Evolutionary conservation across 768 basidiomycete genomes (phyloP).

Genomic region (Lactarius akahatsu): DNA sequence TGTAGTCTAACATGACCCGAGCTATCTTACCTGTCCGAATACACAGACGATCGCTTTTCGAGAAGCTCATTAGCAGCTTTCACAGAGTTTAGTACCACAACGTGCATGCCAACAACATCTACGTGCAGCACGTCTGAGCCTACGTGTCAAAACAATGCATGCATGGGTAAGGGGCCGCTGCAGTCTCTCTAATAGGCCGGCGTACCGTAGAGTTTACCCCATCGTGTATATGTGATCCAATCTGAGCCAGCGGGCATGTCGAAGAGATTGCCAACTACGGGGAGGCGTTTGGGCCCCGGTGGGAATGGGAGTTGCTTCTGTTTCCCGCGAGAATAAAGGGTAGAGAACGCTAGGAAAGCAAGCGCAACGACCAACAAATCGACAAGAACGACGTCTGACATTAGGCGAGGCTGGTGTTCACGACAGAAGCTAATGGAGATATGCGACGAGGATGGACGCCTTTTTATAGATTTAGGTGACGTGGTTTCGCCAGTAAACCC

Average conservation of each 20-base stretch:
- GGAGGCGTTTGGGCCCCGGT: slow-evolving; percentile 29
- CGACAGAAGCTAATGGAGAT: not conserved
- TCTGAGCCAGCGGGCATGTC: slow-evolving; percentile 26
- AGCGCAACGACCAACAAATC: slow-evolving; percentile 3
- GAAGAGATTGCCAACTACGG: slow-evolving; percentile 29
- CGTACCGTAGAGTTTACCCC: slow-evolving; percentile 28
- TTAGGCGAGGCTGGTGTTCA: not conserved
- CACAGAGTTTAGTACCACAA: slow-evolving; percentile 31
- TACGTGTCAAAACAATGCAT: not conserved
- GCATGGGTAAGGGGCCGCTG: not conserved
- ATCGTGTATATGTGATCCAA: slow-evolving; percentile 27
- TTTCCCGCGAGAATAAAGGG: slow-evolving; percentile 10
- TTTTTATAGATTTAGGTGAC: slow-evolving; percentile 9
- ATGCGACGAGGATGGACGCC: not conserved
- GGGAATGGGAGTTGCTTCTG: not conserved
- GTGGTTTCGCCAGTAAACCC: not conserved
- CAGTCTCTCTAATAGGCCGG: not conserved
- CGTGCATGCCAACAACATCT: slow-evolving; percentile 27
- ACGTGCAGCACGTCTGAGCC: slow-evolving; percentile 30
- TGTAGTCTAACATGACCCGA: not conserved
- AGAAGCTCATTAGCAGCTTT: slow-evolving; percentile 33
- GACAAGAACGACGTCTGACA: slow-evolving; percentile 1
- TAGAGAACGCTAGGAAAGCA: not conserved
- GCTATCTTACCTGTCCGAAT: slow-evolving; percentile 20
- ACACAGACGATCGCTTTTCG: slow-evolving; percentile 32